Conservation (phyloP, 352 stramenopile species). For the Phytophthora sojae region DNA sequence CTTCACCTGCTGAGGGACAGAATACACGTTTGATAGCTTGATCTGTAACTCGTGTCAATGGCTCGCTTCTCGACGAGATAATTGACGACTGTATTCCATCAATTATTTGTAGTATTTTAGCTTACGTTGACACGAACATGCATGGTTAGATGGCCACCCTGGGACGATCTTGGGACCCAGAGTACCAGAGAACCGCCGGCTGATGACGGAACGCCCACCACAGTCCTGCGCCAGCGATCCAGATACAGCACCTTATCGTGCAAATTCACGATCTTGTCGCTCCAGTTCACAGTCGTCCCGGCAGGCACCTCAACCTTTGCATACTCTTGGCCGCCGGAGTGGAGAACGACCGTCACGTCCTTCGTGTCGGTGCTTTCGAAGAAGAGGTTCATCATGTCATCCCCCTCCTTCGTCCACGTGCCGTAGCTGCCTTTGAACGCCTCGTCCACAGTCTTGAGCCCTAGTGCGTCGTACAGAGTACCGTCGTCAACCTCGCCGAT, state of each 20-base stretch:
- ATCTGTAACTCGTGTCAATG: not conserved
- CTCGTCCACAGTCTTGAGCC: constrained; percentile 35
- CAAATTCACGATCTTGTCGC: constrained; percentile 17
- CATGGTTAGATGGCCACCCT: constrained; percentile 48
- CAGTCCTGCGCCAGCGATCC: constrained; percentile 52
- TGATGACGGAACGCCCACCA: constrained; percentile 41
- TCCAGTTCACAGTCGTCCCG: constrained; percentile 23
- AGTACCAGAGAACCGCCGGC: constrained; percentile 39
- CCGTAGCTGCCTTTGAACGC: constrained; percentile 48
- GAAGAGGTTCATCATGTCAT: constrained; percentile 33
- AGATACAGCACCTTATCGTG: constrained; percentile 61
- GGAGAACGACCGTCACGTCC: constrained; percentile 36
- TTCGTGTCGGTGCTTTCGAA: constrained; percentile 42
- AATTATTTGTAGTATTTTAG: constrained; percentile 29
- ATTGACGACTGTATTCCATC: not conserved
- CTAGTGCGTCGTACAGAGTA: constrained; percentile 34
- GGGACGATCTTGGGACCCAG: constrained; percentile 49
- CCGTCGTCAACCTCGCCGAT: constrained; percentile 49
- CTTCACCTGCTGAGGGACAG: not conserved
- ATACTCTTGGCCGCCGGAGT: constrained; percentile 39
- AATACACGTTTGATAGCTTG: not conserved
- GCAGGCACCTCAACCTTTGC: constrained; percentile 23
- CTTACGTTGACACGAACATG: constrained; percentile 53
- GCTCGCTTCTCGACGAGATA: not conserved
- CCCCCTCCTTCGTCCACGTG: constrained; percentile 40